Conservation (phyloP, 352 stramenopile genomes). For the Phytophthora vignae region DNA sequence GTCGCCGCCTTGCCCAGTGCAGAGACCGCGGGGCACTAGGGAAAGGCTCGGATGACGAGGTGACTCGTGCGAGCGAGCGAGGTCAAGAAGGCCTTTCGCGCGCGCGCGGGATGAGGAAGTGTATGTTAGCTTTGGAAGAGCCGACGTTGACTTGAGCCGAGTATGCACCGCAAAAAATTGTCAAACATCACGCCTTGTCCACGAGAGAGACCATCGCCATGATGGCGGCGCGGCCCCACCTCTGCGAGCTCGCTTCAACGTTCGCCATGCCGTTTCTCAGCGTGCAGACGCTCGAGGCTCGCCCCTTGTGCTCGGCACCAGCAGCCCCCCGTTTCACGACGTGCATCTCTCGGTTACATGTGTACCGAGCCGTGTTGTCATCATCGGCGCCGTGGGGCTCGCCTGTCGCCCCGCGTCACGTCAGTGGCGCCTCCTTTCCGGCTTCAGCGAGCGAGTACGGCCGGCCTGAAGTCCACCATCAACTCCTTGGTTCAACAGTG, state of each 20-base stretch:
- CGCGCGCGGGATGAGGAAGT: conserved; percentile 6
- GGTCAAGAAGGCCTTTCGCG: conserved; percentile 4
- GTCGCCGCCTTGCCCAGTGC: conserved; percentile 7
- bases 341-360: conserved; percentile 5
- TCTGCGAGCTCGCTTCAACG: conserved; percentile 29
- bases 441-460: not conserved
- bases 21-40: conserved; percentile 18
- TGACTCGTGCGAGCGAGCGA: conserved; percentile 1
- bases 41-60: conserved; percentile 40
- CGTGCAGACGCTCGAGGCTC: conserved; percentile 16
- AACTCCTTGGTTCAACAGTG: not conserved
- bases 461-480: not conserved
- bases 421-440: not conserved
- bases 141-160: conserved; percentile 10
- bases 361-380: conserved; percentile 3
- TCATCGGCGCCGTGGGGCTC: not conserved
- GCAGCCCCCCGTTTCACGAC: conserved; percentile 17
- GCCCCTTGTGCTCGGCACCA: not conserved
- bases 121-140: conserved; percentile 13
- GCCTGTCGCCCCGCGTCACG: conserved; percentile 10
- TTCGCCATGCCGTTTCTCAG: conserved; percentile 33
- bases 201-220: conserved; percentile 28
- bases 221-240: conserved; percentile 21
- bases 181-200: conserved; percentile 21
- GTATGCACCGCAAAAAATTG: conserved; percentile 28